Percentiles rank a stretch among this genome's conserved stretches.
These are phyloP conservation scores for Phytophthora hibernalis DNA, from an alignment of 352 stramenopile species.

Conservation along the genomic window DNA sequence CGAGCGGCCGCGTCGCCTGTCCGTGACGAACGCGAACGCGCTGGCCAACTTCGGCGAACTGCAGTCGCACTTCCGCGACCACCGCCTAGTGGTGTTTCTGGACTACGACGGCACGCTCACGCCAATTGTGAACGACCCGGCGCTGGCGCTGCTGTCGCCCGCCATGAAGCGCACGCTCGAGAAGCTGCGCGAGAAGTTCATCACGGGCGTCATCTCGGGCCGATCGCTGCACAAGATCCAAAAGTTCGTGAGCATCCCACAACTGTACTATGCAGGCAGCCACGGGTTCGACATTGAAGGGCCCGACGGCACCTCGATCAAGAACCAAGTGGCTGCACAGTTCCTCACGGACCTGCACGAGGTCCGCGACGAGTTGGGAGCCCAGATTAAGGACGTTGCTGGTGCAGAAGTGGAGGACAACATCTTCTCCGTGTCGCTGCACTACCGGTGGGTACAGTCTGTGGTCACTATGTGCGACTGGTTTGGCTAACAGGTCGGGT, in stretches of 20 bases:
- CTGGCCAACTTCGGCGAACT: slow-evolving; percentile 74
- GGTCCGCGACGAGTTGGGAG: slow-evolving; percentile 56
- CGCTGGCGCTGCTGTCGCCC: slow-evolving; percentile 68
- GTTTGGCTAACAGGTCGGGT: slow-evolving; percentile 7
- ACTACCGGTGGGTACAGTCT: slow-evolving; percentile 73
- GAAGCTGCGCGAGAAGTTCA: slow-evolving; percentile 81
- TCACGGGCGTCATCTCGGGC: slow-evolving; percentile 88
- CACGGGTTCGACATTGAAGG: slow-evolving; percentile 92
- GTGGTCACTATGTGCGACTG: neutral
- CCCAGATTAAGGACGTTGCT: slow-evolving; percentile 53
- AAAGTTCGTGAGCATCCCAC: slow-evolving; percentile 87
- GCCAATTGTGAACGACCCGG: slow-evolving; percentile 90
- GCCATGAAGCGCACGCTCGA: slow-evolving; percentile 77
- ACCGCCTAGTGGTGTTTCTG: slow-evolving; percentile 84
- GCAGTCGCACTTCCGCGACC: slow-evolving; percentile 54
- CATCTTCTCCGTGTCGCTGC: slow-evolving; percentile 89
- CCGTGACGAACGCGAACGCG: slow-evolving; percentile 77
- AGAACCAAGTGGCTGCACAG: slow-evolving; percentile 85
- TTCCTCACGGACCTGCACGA: slow-evolving; percentile 73
- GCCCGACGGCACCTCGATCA: slow-evolving; percentile 77
- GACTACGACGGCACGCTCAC: slow-evolving; percentile 93
- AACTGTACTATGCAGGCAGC: slow-evolving; percentile 91
- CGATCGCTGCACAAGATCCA: slow-evolving; percentile 90
- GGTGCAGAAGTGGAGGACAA: slow-evolving; percentile 91
- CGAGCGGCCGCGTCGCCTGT: slow-evolving; percentile 50